phyloP scores from a whole-genome alignment of 345 rosid genomes.

The Linum lewisii region DNA sequence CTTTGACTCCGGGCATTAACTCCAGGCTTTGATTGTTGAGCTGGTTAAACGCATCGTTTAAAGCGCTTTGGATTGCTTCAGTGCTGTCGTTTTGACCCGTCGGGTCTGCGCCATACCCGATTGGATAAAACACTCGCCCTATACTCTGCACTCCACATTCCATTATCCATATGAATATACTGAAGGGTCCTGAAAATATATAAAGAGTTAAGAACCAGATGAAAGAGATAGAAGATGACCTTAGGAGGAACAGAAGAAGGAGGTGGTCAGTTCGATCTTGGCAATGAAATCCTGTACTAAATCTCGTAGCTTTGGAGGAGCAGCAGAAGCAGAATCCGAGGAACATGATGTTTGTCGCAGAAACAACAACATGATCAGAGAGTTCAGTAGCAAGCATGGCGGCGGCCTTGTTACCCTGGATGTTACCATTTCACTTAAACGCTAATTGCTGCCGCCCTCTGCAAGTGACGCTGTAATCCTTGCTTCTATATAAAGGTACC shows the following conservation, averaged over 20 bases:
- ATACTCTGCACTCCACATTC: background rate
- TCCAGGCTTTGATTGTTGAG: background rate
- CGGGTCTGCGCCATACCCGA: slow-evolving; percentile 3
- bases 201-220: no score
- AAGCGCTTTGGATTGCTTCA: background rate
- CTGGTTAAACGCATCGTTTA: background rate
- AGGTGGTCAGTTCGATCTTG: background rate
- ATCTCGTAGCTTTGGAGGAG: background rate
- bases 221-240: background rate
- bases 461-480: no score
- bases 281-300: background rate
- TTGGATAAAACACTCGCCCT: background rate
- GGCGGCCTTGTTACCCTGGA: no score
- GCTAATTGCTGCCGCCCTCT: no score
- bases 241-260: background rate
- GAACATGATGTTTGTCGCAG: background rate
- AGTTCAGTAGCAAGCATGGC: background rate
- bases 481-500: no score
- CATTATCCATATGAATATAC: no score
- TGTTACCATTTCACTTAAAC: no score
- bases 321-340: background rate
- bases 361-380: background rate
- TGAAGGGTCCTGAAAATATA: no score
- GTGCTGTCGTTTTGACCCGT: background rate
- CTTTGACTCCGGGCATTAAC: background rate